Base-by-base conservation (phyloP, 2,329 filamentous ascomycete genomes). In the Fonsecaea pugnacius region DNA sequence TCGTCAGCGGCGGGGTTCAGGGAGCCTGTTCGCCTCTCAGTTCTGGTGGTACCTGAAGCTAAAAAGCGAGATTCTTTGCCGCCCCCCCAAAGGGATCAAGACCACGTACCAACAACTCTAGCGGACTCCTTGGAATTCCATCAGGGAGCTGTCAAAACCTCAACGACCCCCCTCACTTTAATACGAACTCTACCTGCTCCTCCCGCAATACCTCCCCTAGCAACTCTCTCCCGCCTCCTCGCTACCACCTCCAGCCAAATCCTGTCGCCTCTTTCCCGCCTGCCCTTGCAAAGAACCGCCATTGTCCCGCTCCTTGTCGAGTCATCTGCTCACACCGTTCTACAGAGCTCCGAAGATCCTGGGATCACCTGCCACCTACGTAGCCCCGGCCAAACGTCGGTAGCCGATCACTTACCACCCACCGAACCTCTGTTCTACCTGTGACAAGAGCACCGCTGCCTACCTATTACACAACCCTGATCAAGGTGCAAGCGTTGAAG, bases 11-110 rank as follows among this genome's bases (percentile, higher is more conserved):
- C 57, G 57, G 46, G 57, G 9, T 48, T 52, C 32, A 38, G 21
- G 43, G 30, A 38, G 56, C 38, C 55, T 58, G 55, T 21, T 40
- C 14, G 32, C 43, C 48, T 55, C 40, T 27, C 40, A 33, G 27
- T 27, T 16, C 12, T 36, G 36, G 46, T 51, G 40, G 60, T 62
- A 62, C 60, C 60, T 62, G 60, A 51, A 62, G 57, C 51, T 62
- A 55, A 57, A 62, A 62, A 55, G 18, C 60, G 27, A 40, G 32
- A 61, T 62, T 38, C 52, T 62, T 57, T 48, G 36, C 50, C 55
- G 46, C 60, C 48, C 43, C 24, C 30, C 16, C 24, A 27, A 43
- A 54, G 18, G 53, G 6, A n/a, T 32, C 21, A 18, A 40, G 52
- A 33, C 16, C 30, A 24, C 38, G 24, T 18, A 43, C 14, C 55